Conservation (phyloP, 441 rosid genomes). For the Francoa sonchifolia region DNA sequence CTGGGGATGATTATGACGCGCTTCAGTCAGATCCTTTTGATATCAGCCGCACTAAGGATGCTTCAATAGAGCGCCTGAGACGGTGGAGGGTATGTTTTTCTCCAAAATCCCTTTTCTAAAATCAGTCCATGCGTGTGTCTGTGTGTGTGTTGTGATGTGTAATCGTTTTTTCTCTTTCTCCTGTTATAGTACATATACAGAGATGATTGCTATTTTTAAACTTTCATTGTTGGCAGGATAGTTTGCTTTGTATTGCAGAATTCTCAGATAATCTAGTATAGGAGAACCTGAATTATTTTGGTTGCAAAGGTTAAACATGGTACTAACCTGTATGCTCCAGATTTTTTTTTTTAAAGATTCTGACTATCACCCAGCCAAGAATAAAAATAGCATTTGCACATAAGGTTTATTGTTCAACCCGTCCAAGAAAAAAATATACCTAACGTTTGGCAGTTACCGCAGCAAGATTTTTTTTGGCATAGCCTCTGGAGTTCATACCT, state of each 20-base stretch:
- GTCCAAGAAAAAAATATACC: background rate
- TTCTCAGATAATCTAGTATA: too few species aligned
- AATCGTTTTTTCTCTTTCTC: too few species aligned
- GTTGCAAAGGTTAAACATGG: background rate
- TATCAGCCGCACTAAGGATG: slow-evolving; percentile 43
- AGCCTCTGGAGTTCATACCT: background rate
- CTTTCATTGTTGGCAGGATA: too few species aligned
- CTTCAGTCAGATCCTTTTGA: slow-evolving; percentile 27
- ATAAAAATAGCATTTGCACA: background rate
- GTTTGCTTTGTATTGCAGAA: too few species aligned
- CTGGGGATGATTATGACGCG: slow-evolving; percentile 12
- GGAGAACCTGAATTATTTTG: too few species aligned
- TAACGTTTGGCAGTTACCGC: background rate
- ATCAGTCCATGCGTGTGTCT: background rate
- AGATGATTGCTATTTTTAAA: too few species aligned
- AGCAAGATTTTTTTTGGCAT: background rate
- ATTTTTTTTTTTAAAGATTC: too few species aligned
- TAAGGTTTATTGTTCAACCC: background rate
- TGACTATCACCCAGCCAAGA: background rate
- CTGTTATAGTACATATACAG: too few species aligned
- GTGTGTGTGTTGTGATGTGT: background rate
- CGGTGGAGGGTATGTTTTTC: slow-evolving; percentile 52
- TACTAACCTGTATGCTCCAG: too few species aligned
- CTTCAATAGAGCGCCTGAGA: slow-evolving; percentile 32
- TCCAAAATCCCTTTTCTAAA: background rate